These are phyloP conservation scores for Tricholoma sp. DNA, from an alignment of 768 basidiomycete species.

Conservation along the genomic window DNA sequence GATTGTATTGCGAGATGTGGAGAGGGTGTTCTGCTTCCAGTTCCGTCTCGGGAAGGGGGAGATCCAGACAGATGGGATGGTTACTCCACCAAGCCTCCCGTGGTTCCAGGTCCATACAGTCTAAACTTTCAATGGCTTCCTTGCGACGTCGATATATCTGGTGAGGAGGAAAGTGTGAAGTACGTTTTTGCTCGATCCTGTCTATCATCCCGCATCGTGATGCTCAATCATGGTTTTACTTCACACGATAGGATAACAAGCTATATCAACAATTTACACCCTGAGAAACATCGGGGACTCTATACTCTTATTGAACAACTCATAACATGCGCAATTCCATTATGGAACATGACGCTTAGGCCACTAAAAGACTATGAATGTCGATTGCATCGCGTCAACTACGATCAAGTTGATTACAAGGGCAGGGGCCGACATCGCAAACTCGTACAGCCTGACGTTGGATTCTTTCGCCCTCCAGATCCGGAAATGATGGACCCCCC, in stretches of 20 bases:
- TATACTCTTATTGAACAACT: constrained; percentile 23
- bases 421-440: constrained; percentile 13
- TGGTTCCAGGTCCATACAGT: not conserved
- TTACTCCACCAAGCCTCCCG: not conserved
- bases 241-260: constrained; percentile 22
- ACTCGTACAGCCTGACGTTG: constrained; percentile 13
- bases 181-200: constrained; percentile 1
- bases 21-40: constrained; percentile 9
- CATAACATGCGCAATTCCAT: constrained; percentile 25
- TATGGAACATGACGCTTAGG: constrained; percentile 25
- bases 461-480: constrained; percentile 9
- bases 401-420: constrained; percentile 7
- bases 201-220: no score
- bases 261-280: constrained; percentile 42
- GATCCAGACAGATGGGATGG: not conserved
- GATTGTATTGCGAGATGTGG: constrained; percentile 15
- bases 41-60: constrained; percentile 2
- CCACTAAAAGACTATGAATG: constrained; percentile 4
- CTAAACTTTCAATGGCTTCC: constrained; percentile 19
- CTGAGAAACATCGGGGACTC: constrained; percentile 18
- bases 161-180: constrained; percentile 11
- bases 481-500: not conserved
- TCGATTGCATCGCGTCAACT: constrained; percentile 12
- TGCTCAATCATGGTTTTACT: not conserved
- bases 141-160: constrained; percentile 25